Conservation (phyloP, 345 rosid species). For the Rhizophora apiculata region DNA sequence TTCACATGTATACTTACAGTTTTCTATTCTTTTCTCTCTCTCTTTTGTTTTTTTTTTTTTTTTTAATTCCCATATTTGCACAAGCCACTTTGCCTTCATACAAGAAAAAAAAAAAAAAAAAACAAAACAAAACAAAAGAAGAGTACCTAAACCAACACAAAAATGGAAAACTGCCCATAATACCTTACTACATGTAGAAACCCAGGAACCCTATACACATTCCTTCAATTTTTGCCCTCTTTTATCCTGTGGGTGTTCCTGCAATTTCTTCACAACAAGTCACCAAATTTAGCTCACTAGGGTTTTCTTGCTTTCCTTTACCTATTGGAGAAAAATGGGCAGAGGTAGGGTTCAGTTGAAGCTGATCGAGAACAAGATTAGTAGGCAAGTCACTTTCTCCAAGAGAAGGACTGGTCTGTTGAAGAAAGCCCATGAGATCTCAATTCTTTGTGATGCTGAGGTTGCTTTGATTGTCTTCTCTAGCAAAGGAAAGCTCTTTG, state of each 20-base stretch:
- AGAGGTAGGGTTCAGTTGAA: constrained; percentile 86
- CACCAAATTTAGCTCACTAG: constrained; percentile 12
- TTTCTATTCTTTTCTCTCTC: neutral
- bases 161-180: constrained; percentile 32
- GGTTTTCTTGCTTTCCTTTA: constrained; percentile 20
- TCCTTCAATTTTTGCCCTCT: neutral
- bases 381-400: constrained; percentile 85
- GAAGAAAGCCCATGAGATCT: constrained; percentile 91
- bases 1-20: neutral
- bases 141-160: constrained; percentile 15
- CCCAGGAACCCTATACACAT: neutral
- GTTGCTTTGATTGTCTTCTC: constrained; percentile 82
- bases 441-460: constrained; percentile 77
- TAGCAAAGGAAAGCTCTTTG: constrained; percentile 75
- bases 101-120: too few relatives aligned
- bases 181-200: constrained; percentile 1
- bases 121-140: too few relatives aligned
- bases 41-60: neutral
- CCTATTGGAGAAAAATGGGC: constrained; percentile 45
- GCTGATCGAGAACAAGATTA: constrained; percentile 91
- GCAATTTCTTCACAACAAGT: neutral
- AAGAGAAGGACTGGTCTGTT: constrained; percentile 74
- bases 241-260: neutral
- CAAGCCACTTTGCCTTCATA: neutral
- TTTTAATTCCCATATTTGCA: neutral